Evolutionary conservation across 257 asterid species (phyloP), one percentile per base, ranked within the genome.

Genomic region (Marsdenia floribunda): DNA sequence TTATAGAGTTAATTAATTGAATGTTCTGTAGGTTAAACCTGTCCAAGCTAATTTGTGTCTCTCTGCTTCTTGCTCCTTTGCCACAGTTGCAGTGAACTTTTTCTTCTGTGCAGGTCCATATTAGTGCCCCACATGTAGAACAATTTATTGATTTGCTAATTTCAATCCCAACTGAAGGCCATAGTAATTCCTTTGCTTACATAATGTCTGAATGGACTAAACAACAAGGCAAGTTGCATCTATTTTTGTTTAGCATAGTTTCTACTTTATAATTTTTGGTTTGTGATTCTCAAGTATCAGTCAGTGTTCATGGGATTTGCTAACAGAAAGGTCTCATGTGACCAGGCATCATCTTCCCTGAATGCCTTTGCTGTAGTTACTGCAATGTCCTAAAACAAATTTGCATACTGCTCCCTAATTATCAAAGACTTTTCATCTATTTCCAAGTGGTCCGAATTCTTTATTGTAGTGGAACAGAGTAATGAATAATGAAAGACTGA

Each of bases 131-230:
- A 53, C 88, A 79, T 61, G 92, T 88, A 9, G 96, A 89, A 82
- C 96, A 89, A 57, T 89, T 95, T 77, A 87, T 95, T 72, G 96
- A 90, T 76, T 88, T 95, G 80, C 76, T 95, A 85, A 84, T 89
- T 82, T 88, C 96, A 24, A 79, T 90, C 81, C 97, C 97, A 24
- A 87, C 88, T 44, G 93, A 95, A 77, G 93, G 90, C 82, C 87
- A 90, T 80, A 80, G 46, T 60, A 92, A 89, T 80, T 84, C 97
- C 78, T 89, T 95, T 81, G 83, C 91, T 49, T 95, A 90, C 85
- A 67, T 95, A n/a, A 95, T 95, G 97, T 79, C 85, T 72, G 97
- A 92, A 83, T 95, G 99, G 99, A 87, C 96, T 69, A 89, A 80
- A 82, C 90, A 76, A 54, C 99, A 95, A 92, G 99, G 99, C 80